Percentiles rank a stretch among this genome's conserved stretches.
Conservation (phyloP, 768 basidiomycete genomes). For the Scleroderma citrinum region DNA sequence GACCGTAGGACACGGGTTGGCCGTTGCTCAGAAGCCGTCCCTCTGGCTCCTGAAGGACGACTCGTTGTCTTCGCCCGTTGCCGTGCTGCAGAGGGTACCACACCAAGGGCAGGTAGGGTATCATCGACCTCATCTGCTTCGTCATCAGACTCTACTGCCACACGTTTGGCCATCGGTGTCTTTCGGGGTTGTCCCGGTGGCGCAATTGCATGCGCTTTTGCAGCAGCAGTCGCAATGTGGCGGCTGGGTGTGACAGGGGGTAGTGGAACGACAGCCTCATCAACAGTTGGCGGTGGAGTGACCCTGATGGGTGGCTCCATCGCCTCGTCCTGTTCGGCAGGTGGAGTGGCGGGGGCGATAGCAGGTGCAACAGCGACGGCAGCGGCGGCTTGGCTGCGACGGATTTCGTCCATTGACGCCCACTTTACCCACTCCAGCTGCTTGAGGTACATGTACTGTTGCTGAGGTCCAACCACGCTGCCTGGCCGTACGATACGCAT, state of each 20-base stretch:
- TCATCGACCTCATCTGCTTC: constrained; percentile 58
- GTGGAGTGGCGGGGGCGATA: constrained; percentile 74
- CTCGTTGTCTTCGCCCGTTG: constrained; percentile 34
- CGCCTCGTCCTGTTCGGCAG: constrained; percentile 70
- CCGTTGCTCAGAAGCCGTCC: constrained; percentile 64
- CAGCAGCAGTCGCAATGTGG: constrained; percentile 63
- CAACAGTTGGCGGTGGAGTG: constrained; percentile 22
- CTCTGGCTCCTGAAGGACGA: constrained; percentile 38
- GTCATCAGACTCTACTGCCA: constrained; percentile 61
- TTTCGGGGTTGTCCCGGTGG: constrained; percentile 85
- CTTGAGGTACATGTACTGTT: constrained; percentile 93
- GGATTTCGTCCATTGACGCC: constrained; percentile 81
- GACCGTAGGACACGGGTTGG: constrained; percentile 73
- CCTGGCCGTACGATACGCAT: constrained; percentile 98
- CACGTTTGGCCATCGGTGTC: constrained; percentile 74
- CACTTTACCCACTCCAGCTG: constrained; percentile 92
- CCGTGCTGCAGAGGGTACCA: constrained; percentile 35
- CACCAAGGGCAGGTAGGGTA: constrained; percentile 56
- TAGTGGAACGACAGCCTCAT: constrained; percentile 28
- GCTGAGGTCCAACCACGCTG: constrained; percentile 86
- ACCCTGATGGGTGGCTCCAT: constrained; percentile 40
- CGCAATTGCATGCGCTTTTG: constrained; percentile 63
- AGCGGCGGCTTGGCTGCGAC: constrained; percentile 37
- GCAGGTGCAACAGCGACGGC: constrained; percentile 37
- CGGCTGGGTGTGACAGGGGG: constrained; percentile 81